Evolutionary conservation across 2,329 filamentous ascomycete species (phyloP).

Genomic region (Botrytis pseudocinerea): DNA sequence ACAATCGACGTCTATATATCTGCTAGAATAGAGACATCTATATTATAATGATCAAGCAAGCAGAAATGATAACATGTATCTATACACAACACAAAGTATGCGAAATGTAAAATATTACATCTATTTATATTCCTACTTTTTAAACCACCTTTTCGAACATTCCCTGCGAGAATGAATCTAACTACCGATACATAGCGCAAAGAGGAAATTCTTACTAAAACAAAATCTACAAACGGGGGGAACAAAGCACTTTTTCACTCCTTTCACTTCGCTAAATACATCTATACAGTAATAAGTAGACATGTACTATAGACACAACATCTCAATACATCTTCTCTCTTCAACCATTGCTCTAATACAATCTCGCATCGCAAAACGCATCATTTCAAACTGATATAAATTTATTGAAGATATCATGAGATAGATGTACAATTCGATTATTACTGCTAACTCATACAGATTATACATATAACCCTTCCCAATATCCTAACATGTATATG

Average conservation of each 20-base stretch:
- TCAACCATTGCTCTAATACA: not conserved
- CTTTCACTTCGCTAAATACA: not conserved
- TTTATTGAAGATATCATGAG: not conserved
- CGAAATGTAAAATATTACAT: not conserved
- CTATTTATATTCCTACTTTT: not conserved
- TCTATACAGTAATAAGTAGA: not conserved
- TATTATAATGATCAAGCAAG: slow-evolving; percentile 4
- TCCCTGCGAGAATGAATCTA: not conserved
- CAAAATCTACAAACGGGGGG: not conserved
- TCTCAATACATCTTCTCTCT: not conserved
- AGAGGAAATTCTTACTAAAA: fast-evolving
- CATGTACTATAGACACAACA: not conserved
- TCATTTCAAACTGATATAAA: not conserved
- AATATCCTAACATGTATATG: too few species aligned
- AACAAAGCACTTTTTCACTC: not conserved
- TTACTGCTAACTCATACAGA: not conserved
- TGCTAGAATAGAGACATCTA: not conserved
- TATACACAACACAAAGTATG: not conserved
- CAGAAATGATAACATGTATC: not conserved
- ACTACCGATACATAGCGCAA: not conserved
- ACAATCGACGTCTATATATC: not conserved
- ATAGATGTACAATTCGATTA: too few species aligned
- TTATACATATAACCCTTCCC: too few species aligned
- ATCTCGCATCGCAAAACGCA: not conserved
- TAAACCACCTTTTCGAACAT: not conserved